phyloP scores from a whole-genome alignment of 2,329 filamentous ascomycete species.

The Hypoxylon sp. region DNA sequence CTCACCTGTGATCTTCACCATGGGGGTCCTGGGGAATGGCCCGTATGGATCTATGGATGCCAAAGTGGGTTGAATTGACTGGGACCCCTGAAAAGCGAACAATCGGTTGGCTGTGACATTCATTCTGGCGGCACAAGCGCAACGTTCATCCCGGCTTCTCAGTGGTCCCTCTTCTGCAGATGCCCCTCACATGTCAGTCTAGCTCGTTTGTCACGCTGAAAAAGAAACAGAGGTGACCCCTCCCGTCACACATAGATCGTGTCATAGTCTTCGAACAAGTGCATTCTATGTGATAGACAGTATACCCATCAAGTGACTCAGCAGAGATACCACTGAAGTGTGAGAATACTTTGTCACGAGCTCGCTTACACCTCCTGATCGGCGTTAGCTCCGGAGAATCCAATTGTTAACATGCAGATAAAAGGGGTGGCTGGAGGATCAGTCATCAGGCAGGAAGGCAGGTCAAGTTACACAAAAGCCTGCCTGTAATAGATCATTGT shows the following conservation, averaged over 20 bases:
- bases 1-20: slow-evolving; percentile 45
- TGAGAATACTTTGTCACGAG: slow-evolving; percentile 38
- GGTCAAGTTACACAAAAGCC: slow-evolving; percentile 29
- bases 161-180: slow-evolving; percentile 28
- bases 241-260: slow-evolving; percentile 35
- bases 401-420: slow-evolving; percentile 32
- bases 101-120: slow-evolving; percentile 40
- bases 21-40: slow-evolving; percentile 40
- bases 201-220: slow-evolving; percentile 43
- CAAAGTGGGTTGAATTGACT: slow-evolving; percentile 38
- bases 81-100: slow-evolving; percentile 39
- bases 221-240: slow-evolving; percentile 35
- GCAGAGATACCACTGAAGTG: slow-evolving; percentile 35
- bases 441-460: slow-evolving; percentile 35
- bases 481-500: slow-evolving; percentile 33
- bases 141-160: slow-evolving; percentile 36
- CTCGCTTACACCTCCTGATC: slow-evolving; percentile 39
- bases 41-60: slow-evolving; percentile 34
- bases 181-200: slow-evolving; percentile 44
- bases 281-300: slow-evolving; percentile 24
- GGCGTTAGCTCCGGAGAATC: slow-evolving; percentile 32
- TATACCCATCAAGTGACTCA: slow-evolving; percentile 40
- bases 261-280: slow-evolving; percentile 33
- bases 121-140: slow-evolving; percentile 46
- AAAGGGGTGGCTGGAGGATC: slow-evolving; percentile 46